These are phyloP conservation scores for Barnettozyma sucrosica DNA, from an alignment of 805 yeast species.

Conservation along the genomic window DNA sequence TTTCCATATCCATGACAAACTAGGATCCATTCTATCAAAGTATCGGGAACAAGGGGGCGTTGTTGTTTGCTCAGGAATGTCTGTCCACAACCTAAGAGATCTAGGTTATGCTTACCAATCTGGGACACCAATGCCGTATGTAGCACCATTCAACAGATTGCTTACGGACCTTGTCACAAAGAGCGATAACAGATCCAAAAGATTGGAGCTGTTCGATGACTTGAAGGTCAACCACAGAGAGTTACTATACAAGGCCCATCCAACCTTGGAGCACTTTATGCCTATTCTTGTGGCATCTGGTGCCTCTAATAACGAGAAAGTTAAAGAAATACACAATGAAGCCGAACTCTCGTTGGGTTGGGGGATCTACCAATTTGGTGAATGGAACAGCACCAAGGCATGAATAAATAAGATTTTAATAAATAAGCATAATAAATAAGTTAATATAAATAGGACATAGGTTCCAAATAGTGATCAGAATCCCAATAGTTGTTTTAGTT, in stretches of 20 bases:
- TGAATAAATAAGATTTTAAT: not conserved
- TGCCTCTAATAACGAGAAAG: conserved; percentile 35
- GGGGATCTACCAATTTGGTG: conserved; percentile 56
- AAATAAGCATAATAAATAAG: conserved; percentile 6
- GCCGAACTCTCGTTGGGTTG: conserved; percentile 52
- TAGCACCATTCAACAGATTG: conserved; percentile 43
- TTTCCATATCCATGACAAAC: conserved; percentile 40
- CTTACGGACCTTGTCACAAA: conserved; percentile 35
- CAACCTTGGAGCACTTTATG: conserved; percentile 69
- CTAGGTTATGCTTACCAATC: conserved; percentile 29
- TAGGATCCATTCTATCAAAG: conserved; percentile 50
- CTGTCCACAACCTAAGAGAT: conserved; percentile 70
- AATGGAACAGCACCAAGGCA: conserved; percentile 9
- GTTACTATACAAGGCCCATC: conserved; percentile 54
- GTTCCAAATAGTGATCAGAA: conserved; percentile 3
- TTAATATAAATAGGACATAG: conserved; percentile 5
- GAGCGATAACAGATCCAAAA: conserved; percentile 22
- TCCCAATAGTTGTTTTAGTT: conserved; percentile 19
- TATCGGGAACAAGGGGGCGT: conserved; percentile 48
- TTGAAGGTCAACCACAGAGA: conserved; percentile 27
- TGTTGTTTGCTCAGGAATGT: conserved; percentile 68
- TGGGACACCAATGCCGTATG: conserved; percentile 39
- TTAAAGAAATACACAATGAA: conserved; percentile 41
- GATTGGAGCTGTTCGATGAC: conserved; percentile 33
- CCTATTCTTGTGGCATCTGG: conserved; percentile 63